Conservation (phyloP, 257 asterid species). For the Sherardia arvensis region DNA sequence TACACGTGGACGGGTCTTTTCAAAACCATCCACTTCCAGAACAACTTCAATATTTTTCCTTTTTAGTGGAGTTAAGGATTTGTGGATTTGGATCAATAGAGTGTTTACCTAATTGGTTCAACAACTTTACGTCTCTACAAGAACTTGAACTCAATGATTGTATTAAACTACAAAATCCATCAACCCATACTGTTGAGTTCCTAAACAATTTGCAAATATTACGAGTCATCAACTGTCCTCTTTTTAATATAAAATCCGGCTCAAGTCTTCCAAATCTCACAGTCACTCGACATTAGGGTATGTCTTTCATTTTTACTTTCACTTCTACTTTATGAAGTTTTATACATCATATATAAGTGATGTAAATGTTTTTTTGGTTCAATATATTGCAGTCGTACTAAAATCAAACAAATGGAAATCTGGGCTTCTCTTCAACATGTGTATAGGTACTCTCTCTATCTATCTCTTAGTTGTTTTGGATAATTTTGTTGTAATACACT, state of each 20-base stretch:
- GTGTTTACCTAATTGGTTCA: constrained; percentile 21
- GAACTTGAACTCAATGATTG: rapidly evolving
- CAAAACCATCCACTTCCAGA: constrained; percentile 9
- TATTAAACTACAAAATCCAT: constrained; percentile 4
- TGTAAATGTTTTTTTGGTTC: too few relatives aligned
- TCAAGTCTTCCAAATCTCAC: too few relatives aligned
- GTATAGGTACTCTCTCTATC: too few relatives aligned
- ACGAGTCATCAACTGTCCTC: neutral
- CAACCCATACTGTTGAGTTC: constrained; percentile 7
- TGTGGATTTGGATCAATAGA: neutral
- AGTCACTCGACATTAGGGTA: too few relatives aligned
- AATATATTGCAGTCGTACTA: too few relatives aligned
- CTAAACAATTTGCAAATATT: neutral
- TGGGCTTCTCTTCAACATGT: too few relatives aligned
- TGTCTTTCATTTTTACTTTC: too few relatives aligned
- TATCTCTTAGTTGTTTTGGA: too few relatives aligned
- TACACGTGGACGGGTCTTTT: neutral
- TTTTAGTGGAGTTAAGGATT: neutral
- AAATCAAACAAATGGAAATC: too few relatives aligned
- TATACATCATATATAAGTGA: too few relatives aligned
- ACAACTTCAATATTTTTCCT: constrained; percentile 12
- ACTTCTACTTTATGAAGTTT: too few relatives aligned
- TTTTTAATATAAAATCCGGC: neutral
- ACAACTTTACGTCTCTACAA: constrained; percentile 10
- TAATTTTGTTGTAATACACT: too few relatives aligned